A percentile compares a stretch with the other conserved stretches of the same genome.
These are phyloP conservation scores for Colletotrichum theobromicola DNA, from an alignment of 2,329 filamentous ascomycete species.

Conservation along the genomic window DNA sequence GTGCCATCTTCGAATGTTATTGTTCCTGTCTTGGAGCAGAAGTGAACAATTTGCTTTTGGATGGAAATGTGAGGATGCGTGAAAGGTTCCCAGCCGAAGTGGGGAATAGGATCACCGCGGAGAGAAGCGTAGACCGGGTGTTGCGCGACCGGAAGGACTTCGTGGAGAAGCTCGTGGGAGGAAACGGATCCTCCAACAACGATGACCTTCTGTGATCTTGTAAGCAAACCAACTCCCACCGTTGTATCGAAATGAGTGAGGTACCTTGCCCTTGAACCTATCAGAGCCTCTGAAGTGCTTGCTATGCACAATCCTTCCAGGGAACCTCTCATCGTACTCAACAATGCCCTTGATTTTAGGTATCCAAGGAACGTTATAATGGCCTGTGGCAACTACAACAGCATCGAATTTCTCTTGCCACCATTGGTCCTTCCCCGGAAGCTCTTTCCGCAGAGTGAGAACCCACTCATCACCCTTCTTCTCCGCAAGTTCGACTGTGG, in stretches of 20 bases:
- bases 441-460: slow-evolving; percentile 51
- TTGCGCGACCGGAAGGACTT: slow-evolving; percentile 50
- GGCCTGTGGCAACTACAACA: slow-evolving; percentile 43
- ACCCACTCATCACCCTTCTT: slow-evolving; percentile 51
- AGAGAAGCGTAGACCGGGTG: slow-evolving; percentile 54
- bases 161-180: slow-evolving; percentile 60
- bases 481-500: slow-evolving; percentile 60
- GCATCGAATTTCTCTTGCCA: slow-evolving; percentile 46
- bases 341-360: slow-evolving; percentile 45
- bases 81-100: slow-evolving; percentile 63
- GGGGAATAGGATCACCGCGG: slow-evolving; percentile 49
- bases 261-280: slow-evolving; percentile 25
- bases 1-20: slow-evolving; percentile 59
- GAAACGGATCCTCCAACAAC: slow-evolving; percentile 64
- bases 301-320: slow-evolving; percentile 42
- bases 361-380: slow-evolving; percentile 45
- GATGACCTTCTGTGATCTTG: slow-evolving; percentile 47
- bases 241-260: not conserved
- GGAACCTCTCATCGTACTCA: slow-evolving; percentile 40
- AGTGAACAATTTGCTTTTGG: slow-evolving; percentile 47
- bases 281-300: slow-evolving; percentile 41
- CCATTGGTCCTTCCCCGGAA: slow-evolving; percentile 40
- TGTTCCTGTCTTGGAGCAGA: slow-evolving; percentile 38
- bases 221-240: not conserved
- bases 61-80: slow-evolving; percentile 53